These are phyloP conservation scores for Citrus trifoliata DNA, from an alignment of 345 rosid genomes.

Conservation along the genomic window DNA sequence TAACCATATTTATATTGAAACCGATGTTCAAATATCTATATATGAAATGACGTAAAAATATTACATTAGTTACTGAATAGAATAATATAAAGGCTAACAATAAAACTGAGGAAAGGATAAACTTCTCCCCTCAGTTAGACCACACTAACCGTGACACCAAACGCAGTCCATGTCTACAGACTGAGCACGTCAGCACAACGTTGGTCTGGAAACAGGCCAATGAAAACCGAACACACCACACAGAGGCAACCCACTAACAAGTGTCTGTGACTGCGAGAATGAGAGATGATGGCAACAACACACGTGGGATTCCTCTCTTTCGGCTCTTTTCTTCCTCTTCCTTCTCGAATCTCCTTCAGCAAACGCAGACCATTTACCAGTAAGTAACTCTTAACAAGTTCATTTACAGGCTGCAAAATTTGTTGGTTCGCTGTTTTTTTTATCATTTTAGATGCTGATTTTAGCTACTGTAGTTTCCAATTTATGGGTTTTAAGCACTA, in stretches of 20 bases:
- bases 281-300: slow-evolving; percentile 31
- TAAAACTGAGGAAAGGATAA: background rate
- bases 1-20: no score
- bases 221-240: background rate
- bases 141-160: background rate
- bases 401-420: background rate
- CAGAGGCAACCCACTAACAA: background rate
- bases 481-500: background rate
- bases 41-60: no score
- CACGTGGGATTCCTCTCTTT: slow-evolving; percentile 38
- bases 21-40: no score
- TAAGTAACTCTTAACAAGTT: slow-evolving; percentile 26
- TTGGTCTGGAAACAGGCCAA: background rate
- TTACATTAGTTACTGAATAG: no score
- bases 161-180: background rate
- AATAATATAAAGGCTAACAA: background rate
- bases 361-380: slow-evolving; percentile 43
- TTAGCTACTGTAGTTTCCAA: background rate
- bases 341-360: slow-evolving; percentile 30
- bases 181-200: background rate
- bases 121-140: background rate
- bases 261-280: background rate
- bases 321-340: slow-evolving; percentile 28
- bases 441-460: background rate
- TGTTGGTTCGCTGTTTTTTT: background rate